These are phyloP conservation scores for Pistacia atlantica DNA, from an alignment of 345 rosid species.

Conservation along the genomic window DNA sequence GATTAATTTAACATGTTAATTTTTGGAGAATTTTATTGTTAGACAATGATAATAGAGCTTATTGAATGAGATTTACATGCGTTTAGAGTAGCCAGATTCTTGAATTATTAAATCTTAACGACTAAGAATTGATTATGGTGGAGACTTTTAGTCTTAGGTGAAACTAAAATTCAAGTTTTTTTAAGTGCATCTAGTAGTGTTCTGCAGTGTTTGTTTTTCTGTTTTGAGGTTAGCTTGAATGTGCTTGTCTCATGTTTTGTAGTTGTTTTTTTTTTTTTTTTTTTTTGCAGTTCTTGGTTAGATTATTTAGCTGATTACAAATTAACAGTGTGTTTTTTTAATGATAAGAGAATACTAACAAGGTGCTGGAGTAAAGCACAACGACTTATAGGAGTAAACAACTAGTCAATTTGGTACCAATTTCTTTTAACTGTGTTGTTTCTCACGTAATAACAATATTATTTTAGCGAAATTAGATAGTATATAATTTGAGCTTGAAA, in stretches of 20 bases:
- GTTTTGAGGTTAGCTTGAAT: neutral
- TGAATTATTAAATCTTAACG: neutral
- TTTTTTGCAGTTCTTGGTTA: too few species aligned
- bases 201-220: neutral
- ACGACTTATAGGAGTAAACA: too few species aligned
- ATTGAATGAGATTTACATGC: neutral
- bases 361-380: too few species aligned
- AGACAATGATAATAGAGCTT: neutral
- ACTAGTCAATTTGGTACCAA: too few species aligned
- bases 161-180: neutral
- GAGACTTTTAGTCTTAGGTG: neutral
- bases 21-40: neutral
- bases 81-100: neutral
- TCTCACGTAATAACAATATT: too few species aligned
- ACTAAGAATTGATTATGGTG: neutral
- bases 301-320: too few species aligned
- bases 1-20: neutral
- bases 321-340: too few species aligned
- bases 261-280: neutral
- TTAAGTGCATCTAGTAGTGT: neutral
- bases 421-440: too few species aligned
- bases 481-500: too few species aligned
- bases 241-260: neutral
- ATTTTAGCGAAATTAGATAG: too few species aligned
- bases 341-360: too few species aligned